Conservation (phyloP, 805 yeast species). For the Sugiyamaella floridensis region DNA sequence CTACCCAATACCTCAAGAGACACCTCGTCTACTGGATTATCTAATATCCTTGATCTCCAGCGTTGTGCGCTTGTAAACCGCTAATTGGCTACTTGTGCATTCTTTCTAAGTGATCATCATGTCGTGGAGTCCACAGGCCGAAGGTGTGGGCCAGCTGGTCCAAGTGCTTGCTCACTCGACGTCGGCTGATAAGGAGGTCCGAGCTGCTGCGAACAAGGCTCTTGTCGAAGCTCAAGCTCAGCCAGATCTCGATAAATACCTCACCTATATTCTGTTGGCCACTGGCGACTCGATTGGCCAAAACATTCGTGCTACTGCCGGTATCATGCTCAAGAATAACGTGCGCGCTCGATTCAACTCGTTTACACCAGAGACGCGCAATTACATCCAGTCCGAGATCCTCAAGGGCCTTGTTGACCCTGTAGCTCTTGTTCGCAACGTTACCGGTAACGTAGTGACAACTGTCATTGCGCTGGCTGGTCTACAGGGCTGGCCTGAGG, state of each 20-base stretch:
- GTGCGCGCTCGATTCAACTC: slow-evolving; percentile 36
- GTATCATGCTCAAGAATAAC: slow-evolving; percentile 73
- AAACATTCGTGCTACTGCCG: slow-evolving; percentile 79
- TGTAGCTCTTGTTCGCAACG: slow-evolving; percentile 64
- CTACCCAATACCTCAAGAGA: too few relatives aligned
- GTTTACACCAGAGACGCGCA: slow-evolving; percentile 34
- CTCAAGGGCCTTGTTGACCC: slow-evolving; percentile 45
- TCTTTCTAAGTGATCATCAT: not conserved
- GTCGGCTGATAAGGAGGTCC: slow-evolving; percentile 47
- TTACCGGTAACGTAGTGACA: slow-evolving; percentile 86
- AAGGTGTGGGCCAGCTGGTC: slow-evolving; percentile 56
- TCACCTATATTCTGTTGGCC: slow-evolving; percentile 58
- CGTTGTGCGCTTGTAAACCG: too few relatives aligned
- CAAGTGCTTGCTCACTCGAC: slow-evolving; percentile 64
- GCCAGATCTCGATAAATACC: slow-evolving; percentile 76
- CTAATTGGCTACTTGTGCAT: too few relatives aligned
- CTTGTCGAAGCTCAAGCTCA: slow-evolving; percentile 60
- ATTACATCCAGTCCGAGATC: slow-evolving; percentile 40
- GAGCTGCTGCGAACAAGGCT: slow-evolving; percentile 65
- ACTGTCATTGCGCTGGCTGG: slow-evolving; percentile 66
- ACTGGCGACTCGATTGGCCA: slow-evolving; percentile 42
- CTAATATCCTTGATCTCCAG: too few relatives aligned
- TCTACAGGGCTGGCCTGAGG: slow-evolving; percentile 62
- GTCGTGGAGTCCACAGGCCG: slow-evolving; percentile 61
- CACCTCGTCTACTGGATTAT: too few relatives aligned